Base-by-base conservation (phyloP, 176 grass and related monocot genomes). In the Carex parvula region DNA sequence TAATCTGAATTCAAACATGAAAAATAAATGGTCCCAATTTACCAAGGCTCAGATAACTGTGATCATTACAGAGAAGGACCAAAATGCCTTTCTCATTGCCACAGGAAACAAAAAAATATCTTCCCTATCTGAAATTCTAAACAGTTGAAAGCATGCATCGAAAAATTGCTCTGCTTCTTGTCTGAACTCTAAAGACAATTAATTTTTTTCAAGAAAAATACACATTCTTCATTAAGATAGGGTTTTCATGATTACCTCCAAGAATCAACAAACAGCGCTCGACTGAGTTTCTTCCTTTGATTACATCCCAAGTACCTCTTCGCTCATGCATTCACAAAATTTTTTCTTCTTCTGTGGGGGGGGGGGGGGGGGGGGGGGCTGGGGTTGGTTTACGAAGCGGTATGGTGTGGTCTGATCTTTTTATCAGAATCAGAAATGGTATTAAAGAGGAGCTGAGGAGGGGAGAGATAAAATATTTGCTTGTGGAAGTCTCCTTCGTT, bases 161-260 rank as follows among this genome's bases (percentile, higher is more conserved):
- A 44, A 71, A 35, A 68, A 37, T 33, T 68, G 64, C 30, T 35
- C 13, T 68, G 13, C 8, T 48, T 48, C 8, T 46, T 8, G 8
- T 46, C 1, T 46, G 8, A 46, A 46, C 8, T 61, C 7, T 6
- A 17, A 52, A 29, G 8, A 52, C 42, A 52, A 74, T 42, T 24
- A 52, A 74, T 50, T 14, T 29, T 5, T 6, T 29, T 74, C 6
- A 1, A 75, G 2, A 30, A 30, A 76, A 76, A 54, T 17, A 75
- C 0, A 29, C 48, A 54, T 54, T 54, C 46, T 55, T 55, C 20
- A 6, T 13, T 29, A 55, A 76, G 72, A 76, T 56, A 21, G 24
- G 73, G 73, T 24, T 77, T n/a, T 77, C 5, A 54, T 78, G 6
- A 33, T 78, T 57, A 78, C 73, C 73, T 78, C 6, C 11, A 54